phyloP scores from a whole-genome alignment of 2,329 filamentous ascomycete genomes.

The Epicoccum sorghinum region DNA sequence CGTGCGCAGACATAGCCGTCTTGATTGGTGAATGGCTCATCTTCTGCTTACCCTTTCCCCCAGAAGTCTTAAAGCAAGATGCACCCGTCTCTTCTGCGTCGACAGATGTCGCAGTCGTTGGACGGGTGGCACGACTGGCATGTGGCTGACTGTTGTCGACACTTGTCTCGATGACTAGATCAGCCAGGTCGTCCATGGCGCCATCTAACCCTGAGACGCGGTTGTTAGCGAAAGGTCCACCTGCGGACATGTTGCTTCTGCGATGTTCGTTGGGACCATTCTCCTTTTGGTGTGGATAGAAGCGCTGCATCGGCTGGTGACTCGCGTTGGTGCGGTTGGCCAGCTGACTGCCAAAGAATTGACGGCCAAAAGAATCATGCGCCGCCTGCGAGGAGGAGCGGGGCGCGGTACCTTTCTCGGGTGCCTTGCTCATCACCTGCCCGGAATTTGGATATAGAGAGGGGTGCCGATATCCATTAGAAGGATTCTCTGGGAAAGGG shows the following conservation, averaged over 20 bases:
- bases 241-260: constrained; percentile 13
- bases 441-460: constrained; percentile 15
- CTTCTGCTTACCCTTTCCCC: constrained; percentile 43
- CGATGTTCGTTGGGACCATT: constrained; percentile 14
- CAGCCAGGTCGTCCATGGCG: constrained; percentile 47
- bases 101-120: not conserved
- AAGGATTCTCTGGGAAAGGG: constrained; percentile 18
- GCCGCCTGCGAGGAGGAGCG: constrained; percentile 17
- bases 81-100: constrained; percentile 31
- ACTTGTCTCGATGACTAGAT: constrained; percentile 31
- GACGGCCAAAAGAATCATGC: constrained; percentile 20
- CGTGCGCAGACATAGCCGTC: constrained; percentile 16
- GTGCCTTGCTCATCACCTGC: constrained; percentile 19
- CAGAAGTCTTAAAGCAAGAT: constrained; percentile 40
- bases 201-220: constrained; percentile 46
- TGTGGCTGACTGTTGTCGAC: constrained; percentile 20
- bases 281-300: constrained; percentile 33
- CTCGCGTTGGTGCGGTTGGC: constrained; percentile 29
- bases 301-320: constrained; percentile 33
- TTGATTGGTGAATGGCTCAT: constrained; percentile 32
- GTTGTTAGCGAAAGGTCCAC: constrained; percentile 32
- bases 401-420: constrained; percentile 25
- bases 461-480: constrained; percentile 12
- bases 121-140: constrained; percentile 10
- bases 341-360: constrained; percentile 36